A percentile compares a stretch with the other conserved stretches of the same genome.
Evolutionary conservation across 352 stramenopile species (phyloP).

Genomic region (Phytopythium vexans): DNA sequence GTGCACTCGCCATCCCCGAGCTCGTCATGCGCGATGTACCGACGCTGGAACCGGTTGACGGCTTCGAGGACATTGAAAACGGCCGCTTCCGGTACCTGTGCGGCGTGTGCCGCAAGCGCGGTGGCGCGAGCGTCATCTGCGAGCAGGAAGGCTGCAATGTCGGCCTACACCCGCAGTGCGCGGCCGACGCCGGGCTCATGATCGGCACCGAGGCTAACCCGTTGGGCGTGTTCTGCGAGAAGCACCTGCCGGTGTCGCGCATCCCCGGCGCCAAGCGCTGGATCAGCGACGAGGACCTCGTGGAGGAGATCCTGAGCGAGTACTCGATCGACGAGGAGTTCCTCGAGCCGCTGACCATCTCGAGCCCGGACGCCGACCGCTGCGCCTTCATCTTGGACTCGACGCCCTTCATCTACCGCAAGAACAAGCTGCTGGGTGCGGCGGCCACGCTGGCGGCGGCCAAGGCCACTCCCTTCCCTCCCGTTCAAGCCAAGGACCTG

Average conservation of each 20-base stretch:
- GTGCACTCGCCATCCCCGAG: constrained; percentile 81
- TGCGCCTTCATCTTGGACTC: constrained; percentile 79
- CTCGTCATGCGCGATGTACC: constrained; percentile 80
- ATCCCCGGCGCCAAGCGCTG: constrained; percentile 76
- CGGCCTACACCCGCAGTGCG: constrained; percentile 73
- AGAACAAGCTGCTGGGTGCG: constrained; percentile 40
- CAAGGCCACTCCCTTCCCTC: too few relatives aligned
- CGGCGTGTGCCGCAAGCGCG: constrained; percentile 74
- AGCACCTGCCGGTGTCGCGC: constrained; percentile 65
- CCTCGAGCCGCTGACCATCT: constrained; percentile 18
- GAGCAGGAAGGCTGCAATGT: constrained; percentile 79
- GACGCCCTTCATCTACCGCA: constrained; percentile 52
- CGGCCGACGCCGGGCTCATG: constrained; percentile 75
- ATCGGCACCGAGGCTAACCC: constrained; percentile 70
- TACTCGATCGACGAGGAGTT: constrained; percentile 53
- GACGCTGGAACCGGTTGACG: constrained; percentile 78
- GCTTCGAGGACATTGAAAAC: constrained; percentile 84
- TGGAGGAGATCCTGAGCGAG: constrained; percentile 84
- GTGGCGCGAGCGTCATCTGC: constrained; percentile 75
- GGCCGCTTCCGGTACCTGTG: constrained; percentile 79
- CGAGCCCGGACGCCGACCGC: constrained; percentile 26
- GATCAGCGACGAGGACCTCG: constrained; percentile 81
- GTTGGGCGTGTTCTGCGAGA: constrained; percentile 78
- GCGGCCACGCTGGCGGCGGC: constrained; percentile 25
- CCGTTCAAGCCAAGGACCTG: too few relatives aligned